Conservation (phyloP, 2,329 filamentous ascomycete genomes). For the Myriosclerotinia duriaeana region DNA sequence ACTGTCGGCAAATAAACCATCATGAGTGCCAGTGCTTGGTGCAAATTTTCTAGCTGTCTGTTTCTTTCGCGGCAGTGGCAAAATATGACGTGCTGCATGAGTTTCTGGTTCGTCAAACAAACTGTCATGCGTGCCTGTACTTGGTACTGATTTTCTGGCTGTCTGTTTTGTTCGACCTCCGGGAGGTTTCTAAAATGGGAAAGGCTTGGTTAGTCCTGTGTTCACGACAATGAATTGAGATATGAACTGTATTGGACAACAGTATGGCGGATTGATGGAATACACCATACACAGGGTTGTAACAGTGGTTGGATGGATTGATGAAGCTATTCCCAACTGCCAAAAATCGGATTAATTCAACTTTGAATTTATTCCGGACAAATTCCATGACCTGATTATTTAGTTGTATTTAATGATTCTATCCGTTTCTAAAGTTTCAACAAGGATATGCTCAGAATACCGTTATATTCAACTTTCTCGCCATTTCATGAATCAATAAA, state of each 20-base stretch:
- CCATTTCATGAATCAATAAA: no score
- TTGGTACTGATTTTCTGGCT: slow-evolving; percentile 21
- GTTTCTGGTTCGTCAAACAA: neutral
- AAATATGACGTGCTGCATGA: slow-evolving; percentile 5
- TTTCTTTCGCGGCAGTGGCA: slow-evolving; percentile 18
- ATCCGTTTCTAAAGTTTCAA: no score
- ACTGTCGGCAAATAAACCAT: neutral
- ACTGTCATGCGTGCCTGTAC: slow-evolving; percentile 12
- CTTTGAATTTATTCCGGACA: no score
- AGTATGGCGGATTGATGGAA: neutral
- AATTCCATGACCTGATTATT: no score
- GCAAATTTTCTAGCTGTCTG: slow-evolving; percentile 22
- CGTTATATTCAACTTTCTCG: no score
- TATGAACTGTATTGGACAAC: neutral
- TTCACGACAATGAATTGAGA: neutral
- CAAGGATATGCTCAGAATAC: no score
- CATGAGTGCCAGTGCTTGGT: neutral
- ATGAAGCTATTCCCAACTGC: no score
- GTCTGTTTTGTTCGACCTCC: slow-evolving; percentile 23
- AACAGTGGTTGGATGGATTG: neutral
- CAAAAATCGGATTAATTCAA: no score
- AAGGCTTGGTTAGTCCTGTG: slow-evolving; percentile 4
- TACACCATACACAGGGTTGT: neutral
- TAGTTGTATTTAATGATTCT: no score
- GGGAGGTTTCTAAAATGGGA: slow-evolving; percentile 3